Base-by-base conservation (phyloP, 495 filamentous ascomycete species). In the Bombardia bombarda region DNA sequence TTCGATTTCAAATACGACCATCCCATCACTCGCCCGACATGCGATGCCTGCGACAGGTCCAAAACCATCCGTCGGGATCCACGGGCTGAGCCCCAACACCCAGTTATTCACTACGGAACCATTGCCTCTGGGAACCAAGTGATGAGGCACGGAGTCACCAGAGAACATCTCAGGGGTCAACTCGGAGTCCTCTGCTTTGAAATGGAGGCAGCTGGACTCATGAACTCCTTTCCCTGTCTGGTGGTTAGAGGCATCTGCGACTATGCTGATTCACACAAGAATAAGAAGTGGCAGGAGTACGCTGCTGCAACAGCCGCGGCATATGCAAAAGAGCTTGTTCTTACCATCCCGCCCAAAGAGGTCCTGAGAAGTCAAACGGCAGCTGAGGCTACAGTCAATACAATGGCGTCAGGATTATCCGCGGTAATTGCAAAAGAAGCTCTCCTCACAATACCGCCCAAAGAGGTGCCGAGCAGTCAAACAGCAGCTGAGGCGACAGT, bases 161-260 rank as follows among this genome's bases (percentile, higher is more conserved):
- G 60, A 24, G 51, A 62, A 12, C 9, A 31, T 1, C 22, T 63
- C 0, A 9, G 13, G 3, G 1, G n/a, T 0, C 7, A 40, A 6
- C 12, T 21, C 0, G 39, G 28, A 0, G 23, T 21, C 6, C 0
- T 50, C 6, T 53, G 58, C 60, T 16, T 64, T 55, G 62, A 64
- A 58, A 57, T 44, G 14, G 48, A 49, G n/a, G 51, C 47, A 14
- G 51, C 51, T 9, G 51, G 51, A 3, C 35, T 57, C 0, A 42
- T 45, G 38, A 46, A 53, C 12, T 13, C n/a, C 17, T 46, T 57
- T n/a, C 54, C 48, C 9, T 56, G 46, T 32, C 10, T 68, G 0
- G 50, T 68, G 12, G 58, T 68, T 44, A 61, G 66, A 39, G 58
- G 58, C 9, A 59, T 66, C n/a, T 63, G 58, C 34, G 64, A 69